A percentile compares a stretch with the other conserved stretches of the same genome.
Evolutionary conservation across 2,329 filamentous ascomycete species (phyloP).

Genomic region (Sclerotinia minor): DNA sequence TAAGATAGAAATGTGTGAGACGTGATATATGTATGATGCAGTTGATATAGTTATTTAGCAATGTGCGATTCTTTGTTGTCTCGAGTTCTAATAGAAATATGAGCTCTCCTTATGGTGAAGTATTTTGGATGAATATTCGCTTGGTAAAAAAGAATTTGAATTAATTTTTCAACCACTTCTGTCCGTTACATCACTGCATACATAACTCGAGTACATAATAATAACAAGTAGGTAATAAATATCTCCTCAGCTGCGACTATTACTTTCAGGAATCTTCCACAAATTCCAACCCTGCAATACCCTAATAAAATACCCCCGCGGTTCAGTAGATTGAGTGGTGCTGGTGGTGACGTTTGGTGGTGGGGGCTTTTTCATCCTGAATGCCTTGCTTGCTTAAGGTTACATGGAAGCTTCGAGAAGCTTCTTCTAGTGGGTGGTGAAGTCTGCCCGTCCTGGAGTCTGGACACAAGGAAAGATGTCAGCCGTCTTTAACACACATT

Average conservation of each 20-base stretch:
- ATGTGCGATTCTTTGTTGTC: neutral
- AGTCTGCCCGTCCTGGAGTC: too few relatives aligned
- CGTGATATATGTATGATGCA: neutral
- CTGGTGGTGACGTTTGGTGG: slow-evolving; percentile 19
- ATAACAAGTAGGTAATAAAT: neutral
- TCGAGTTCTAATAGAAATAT: neutral
- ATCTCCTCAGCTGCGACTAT: neutral
- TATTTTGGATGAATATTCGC: too few relatives aligned
- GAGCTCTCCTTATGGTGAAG: too few relatives aligned
- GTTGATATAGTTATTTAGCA: neutral
- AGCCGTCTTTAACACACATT: too few relatives aligned
- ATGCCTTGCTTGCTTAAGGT: too few relatives aligned
- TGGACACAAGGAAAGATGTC: too few relatives aligned
- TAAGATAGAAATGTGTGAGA: neutral
- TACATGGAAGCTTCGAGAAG: slow-evolving; percentile 19
- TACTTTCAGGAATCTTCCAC: slow-evolving; percentile 22
- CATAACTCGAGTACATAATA: too few relatives aligned
- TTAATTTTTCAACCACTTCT: too few relatives aligned
- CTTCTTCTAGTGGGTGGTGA: neutral
- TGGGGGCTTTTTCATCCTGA: neutral
- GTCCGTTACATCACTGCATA: too few relatives aligned
- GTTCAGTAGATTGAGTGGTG: slow-evolving; percentile 1
- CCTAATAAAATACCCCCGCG: neutral
- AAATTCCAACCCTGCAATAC: neutral
- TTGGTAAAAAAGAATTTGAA: too few relatives aligned